Evolutionary conservation across 2,329 filamentous ascomycete genomes (phyloP).

Genomic region (Aspergillus latus): DNA sequence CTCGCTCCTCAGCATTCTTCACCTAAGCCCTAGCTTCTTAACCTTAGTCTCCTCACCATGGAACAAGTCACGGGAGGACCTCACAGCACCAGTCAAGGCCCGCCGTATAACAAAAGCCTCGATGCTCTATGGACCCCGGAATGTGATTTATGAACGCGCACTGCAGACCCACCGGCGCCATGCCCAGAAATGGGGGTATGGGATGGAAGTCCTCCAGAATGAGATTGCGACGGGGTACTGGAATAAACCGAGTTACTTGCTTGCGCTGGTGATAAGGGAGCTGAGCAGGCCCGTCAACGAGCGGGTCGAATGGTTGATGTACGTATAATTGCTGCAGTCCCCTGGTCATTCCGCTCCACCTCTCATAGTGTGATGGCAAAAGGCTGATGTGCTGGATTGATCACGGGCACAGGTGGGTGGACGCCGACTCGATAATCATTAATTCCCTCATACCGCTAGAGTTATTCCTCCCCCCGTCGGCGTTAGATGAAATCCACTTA

Average conservation of each 20-base stretch:
- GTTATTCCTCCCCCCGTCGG: constrained; percentile 32
- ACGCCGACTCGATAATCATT: constrained; percentile 34
- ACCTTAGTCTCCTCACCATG: too few species aligned
- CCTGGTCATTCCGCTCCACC: too few species aligned
- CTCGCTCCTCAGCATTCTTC: neutral
- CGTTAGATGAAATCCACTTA: constrained; percentile 31
- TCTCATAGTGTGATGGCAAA: too few species aligned
- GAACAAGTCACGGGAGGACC: too few species aligned
- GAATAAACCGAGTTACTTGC: constrained; percentile 36
- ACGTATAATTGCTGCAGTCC: constrained; percentile 8
- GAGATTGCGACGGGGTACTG: constrained; percentile 35
- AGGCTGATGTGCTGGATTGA: too few species aligned
- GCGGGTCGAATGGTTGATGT: constrained; percentile 40
- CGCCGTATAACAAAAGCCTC: constrained; percentile 33
- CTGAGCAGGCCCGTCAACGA: constrained; percentile 31
- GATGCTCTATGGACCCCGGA: constrained; percentile 34
- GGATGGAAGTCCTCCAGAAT: constrained; percentile 35
- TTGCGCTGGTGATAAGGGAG: constrained; percentile 34
- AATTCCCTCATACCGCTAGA: constrained; percentile 33
- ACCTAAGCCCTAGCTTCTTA: too few species aligned
- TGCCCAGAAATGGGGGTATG: constrained; percentile 36
- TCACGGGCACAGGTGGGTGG: constrained; percentile 29
- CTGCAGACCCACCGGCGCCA: constrained; percentile 37
- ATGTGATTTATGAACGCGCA: constrained; percentile 37
- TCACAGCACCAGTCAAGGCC: neutral